These are phyloP conservation scores for Chondrostereum purpureum DNA, from an alignment of 1,284 basidiomycete genomes.

Conservation along the genomic window DNA sequence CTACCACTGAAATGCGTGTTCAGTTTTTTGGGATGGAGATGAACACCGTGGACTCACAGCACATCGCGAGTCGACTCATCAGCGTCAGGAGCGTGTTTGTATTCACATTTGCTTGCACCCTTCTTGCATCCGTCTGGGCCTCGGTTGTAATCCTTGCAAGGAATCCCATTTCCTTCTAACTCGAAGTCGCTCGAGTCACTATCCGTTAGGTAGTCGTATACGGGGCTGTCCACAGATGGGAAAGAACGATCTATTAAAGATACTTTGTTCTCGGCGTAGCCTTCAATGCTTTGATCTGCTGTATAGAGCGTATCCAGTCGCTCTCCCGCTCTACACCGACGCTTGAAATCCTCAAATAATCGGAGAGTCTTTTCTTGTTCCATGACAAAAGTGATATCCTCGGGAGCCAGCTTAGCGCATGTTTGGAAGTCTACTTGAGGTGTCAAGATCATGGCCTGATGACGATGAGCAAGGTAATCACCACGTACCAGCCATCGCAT, in stretches of 20 bases:
- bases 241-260: slow-evolving; percentile 10
- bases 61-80: background rate
- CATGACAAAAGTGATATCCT: background rate
- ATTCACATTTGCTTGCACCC: background rate
- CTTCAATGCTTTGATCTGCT: background rate
- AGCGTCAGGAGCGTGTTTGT: background rate
- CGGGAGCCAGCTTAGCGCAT: background rate
- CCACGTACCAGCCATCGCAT: slow-evolving; percentile 21
- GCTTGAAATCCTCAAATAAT: background rate
- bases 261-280: background rate
- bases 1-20: background rate
- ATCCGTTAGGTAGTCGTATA: slow-evolving; percentile 12
- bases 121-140: background rate
- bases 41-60: background rate
- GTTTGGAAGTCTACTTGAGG: background rate
- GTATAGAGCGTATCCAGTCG: background rate
- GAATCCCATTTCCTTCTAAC: slow-evolving; percentile 27
- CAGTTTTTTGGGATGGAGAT: too few relatives aligned
- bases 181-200: slow-evolving; percentile 34
- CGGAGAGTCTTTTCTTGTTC: background rate
- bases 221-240: background rate
- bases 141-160: slow-evolving; percentile 34
- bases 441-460: too few relatives aligned
- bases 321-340: too few relatives aligned
- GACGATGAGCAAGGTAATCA: too few relatives aligned